Evolutionary conservation across 1,284 basidiomycete species (phyloP).

Genomic region (Fomitopsis palustris): DNA sequence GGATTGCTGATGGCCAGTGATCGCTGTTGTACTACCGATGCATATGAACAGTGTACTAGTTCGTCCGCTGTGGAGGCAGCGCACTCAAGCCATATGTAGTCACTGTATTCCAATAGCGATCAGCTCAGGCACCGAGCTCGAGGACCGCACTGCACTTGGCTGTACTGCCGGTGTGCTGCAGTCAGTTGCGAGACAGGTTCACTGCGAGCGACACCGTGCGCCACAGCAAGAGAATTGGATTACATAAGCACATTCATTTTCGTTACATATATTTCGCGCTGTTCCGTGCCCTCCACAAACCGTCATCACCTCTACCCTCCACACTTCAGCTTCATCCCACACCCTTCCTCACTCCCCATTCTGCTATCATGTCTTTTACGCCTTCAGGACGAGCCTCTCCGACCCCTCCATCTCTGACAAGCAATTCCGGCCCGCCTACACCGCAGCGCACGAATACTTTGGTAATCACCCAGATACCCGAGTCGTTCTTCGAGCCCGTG

Average conservation of each 20-base stretch:
- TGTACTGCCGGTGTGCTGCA: too few relatives aligned
- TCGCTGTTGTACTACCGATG: too few relatives aligned
- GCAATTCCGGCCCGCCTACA: conserved; percentile 18
- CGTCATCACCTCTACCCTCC: background rate
- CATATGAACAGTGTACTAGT: too few relatives aligned
- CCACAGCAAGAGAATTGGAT: background rate
- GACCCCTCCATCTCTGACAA: conserved; percentile 19
- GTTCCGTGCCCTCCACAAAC: background rate
- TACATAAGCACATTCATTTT: background rate
- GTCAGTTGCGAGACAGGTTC: too few relatives aligned
- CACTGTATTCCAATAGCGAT: too few relatives aligned
- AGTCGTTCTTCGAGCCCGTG: conserved; percentile 58
- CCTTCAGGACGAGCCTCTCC: conserved; percentile 14
- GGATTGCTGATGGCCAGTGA: too few relatives aligned
- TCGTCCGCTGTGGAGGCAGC: too few relatives aligned
- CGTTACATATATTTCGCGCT: background rate
- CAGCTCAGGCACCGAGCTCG: too few relatives aligned
- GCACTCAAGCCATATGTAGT: too few relatives aligned
- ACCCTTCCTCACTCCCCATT: background rate
- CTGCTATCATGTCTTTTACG: background rate
- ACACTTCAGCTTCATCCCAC: background rate
- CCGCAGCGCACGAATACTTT: conserved; percentile 33
- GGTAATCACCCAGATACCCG: conserved; percentile 31
- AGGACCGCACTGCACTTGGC: too few relatives aligned
- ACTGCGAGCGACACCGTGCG: background rate